These are phyloP conservation scores for Powellomyces hirtus DNA, from an alignment of 192 early-diverging fungal species.

Conservation along the genomic window DNA sequence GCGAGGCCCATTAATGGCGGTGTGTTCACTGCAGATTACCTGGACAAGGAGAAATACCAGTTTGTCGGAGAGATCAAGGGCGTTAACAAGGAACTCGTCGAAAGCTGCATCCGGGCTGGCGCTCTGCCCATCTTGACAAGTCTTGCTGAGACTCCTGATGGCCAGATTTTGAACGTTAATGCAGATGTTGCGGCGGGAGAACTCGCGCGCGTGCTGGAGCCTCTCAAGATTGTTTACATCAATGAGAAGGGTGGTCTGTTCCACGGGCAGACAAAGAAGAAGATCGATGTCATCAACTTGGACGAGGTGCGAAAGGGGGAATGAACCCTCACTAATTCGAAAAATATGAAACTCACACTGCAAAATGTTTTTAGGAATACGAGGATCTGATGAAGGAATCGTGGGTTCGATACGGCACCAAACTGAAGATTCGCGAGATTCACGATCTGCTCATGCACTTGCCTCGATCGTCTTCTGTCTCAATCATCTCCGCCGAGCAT, in stretches of 20 bases:
- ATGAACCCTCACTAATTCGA: no score
- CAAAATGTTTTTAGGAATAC: no score
- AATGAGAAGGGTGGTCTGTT: conserved; percentile 98
- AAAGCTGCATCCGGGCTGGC: conserved; percentile 89
- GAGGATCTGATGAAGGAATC: conserved; percentile 88
- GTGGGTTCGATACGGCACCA: conserved; percentile 97
- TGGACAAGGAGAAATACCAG: conserved; percentile 94
- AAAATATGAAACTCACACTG: no score
- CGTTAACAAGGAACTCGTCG: conserved; percentile 92
- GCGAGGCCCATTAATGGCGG: conserved; percentile 95
- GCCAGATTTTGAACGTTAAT: conserved; percentile 98
- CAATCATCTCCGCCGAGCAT: conserved; percentile 98
- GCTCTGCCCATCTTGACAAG: conserved; percentile 94
- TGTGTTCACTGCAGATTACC: conserved; percentile 94
- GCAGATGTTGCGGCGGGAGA: conserved; percentile 98
- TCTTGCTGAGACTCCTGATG: conserved; percentile 90
- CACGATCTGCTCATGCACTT: conserved; percentile 95
- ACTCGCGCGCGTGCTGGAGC: conserved; percentile 92
- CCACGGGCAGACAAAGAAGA: conserved; percentile 91
- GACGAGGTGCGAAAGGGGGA: no score
- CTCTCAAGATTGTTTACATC: conserved; percentile 94
- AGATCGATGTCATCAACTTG: conserved; percentile 94
- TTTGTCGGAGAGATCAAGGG: conserved; percentile 87
- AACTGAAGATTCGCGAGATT: conserved; percentile 96
- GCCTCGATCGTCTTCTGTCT: conserved; percentile 96